These are phyloP conservation scores for Thelonectria olida DNA, from an alignment of 2,329 filamentous ascomycete species.

Conservation along the genomic window DNA sequence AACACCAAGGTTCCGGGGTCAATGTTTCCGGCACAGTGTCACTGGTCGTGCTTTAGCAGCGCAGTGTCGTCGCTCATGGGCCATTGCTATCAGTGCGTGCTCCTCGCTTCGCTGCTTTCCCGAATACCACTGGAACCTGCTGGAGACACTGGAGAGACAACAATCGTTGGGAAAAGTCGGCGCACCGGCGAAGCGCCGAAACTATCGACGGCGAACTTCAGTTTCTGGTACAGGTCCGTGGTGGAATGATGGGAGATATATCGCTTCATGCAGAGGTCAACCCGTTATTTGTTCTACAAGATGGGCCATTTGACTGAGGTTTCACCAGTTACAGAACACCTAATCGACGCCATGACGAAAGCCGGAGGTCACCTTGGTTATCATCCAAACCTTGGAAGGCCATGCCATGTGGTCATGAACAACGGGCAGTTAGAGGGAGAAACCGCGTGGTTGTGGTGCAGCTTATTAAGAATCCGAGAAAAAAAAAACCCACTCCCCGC, in stretches of 20 bases:
- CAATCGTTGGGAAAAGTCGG: not conserved
- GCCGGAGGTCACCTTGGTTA: conserved; percentile 11
- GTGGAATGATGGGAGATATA: conserved; percentile 7
- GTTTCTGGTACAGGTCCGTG: not conserved
- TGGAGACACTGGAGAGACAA: not conserved
- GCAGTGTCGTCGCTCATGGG: not conserved
- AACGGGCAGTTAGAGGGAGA: conserved; percentile 24
- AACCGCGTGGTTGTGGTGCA: conserved; percentile 30
- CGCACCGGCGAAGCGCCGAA: not conserved
- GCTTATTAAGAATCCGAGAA: conserved; percentile 20
- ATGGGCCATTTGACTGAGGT: conserved; percentile 26
- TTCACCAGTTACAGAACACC: conserved; percentile 7
- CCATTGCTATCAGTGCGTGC: not conserved
- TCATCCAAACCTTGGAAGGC: conserved; percentile 28
- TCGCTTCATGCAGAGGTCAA: conserved; percentile 24
- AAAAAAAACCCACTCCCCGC: conserved; percentile 20
- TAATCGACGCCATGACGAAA: conserved; percentile 26
- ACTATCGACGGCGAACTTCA: not conserved
- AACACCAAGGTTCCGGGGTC: not conserved
- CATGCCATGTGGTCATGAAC: conserved; percentile 30
- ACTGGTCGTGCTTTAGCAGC: conserved; percentile 8
- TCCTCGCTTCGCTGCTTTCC: not conserved
- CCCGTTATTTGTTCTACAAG: not conserved
- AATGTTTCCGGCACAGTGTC: conserved; percentile 7
- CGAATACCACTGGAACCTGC: not conserved